Conservation (phyloP, 345 rosid genomes). For the Syzygium grande region DNA sequence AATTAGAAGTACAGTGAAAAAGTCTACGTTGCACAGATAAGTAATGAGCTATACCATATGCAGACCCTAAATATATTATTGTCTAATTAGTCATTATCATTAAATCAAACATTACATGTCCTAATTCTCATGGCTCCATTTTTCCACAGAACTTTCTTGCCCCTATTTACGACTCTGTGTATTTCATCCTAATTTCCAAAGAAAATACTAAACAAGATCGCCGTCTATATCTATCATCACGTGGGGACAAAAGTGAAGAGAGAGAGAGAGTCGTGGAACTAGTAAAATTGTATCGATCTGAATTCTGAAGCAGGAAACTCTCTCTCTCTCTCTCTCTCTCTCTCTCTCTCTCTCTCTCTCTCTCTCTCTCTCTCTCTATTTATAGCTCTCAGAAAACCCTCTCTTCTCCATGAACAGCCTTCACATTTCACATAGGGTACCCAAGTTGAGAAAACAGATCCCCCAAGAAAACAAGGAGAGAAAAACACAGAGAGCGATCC, state of each 20-base stretch:
- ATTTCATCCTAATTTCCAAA: not conserved
- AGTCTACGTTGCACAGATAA: rapidly evolving
- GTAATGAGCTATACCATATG: not conserved
- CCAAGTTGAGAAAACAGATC: not conserved
- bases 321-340: not conserved
- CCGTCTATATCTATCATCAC: not conserved
- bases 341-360: not conserved
- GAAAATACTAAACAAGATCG: not conserved
- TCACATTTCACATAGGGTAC: not conserved
- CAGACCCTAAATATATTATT: not conserved
- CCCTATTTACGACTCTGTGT: not conserved
- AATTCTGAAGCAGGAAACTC: not conserved
- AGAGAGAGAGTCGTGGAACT: not conserved
- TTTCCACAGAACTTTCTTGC: too few species aligned
- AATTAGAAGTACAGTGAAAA: not conserved
- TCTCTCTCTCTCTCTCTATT: not conserved
- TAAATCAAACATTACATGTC: not conserved
- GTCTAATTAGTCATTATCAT: not conserved
- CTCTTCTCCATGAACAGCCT: not conserved
- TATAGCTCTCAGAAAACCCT: not conserved
- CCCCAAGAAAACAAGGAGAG: not conserved
- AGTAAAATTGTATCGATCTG: not conserved
- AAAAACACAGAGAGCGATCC: not conserved
- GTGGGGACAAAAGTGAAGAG: not conserved
- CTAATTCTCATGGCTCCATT: not conserved